Evolutionary conservation across 1,284 basidiomycete species (phyloP), one percentile per base, ranked within the genome.

Genomic region (Golubevia sp.): DNA sequence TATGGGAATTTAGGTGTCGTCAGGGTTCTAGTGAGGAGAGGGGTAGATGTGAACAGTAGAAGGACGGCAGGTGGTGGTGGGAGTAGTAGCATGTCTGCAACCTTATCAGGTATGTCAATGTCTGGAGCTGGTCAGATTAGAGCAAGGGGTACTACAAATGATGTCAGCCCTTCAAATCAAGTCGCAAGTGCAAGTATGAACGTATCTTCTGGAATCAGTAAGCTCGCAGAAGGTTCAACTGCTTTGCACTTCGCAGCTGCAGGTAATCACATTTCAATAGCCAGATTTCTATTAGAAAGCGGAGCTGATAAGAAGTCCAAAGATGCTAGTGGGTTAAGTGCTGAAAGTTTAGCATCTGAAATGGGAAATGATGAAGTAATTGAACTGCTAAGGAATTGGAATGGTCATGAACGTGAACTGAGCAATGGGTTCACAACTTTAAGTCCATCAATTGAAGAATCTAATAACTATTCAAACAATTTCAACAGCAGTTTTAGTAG

Each of bases 221-320:
- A n/a, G n/a, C n/a, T n/a, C 55, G 67, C 74, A 44, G 74, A 77
- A 49, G 79, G 76, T 2, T 77, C 76, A 18, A 76, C 77, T 2
- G 66, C 78, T 2, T 68, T 82, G 18, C 79, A 82, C 57, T 82
- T 82, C 62, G 79, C 79, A 7, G 77, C 79, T 3, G 78, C 77
- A 34, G 74, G 76, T 25, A 79, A 79, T 4, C 79, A 82, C 61
- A 44, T 71, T 38, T 68, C 61, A 20, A 68, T 78, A n/a, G 67
- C 75, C 15, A 70, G 73, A 7, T 56, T 73, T 34, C 67, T 82
- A 1, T 74, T 82, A 26, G 68, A 73, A 21, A 62, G 71, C 38
- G 79, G 79, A 2, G 79, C 78, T 3, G 62, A 68, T 2, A 68
- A 78, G 0, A 70, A 67, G 18, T 66, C 70, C 1, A 51, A 58